Conservation (phyloP, 306 rosid species). For the Fragaria iinumae region DNA sequence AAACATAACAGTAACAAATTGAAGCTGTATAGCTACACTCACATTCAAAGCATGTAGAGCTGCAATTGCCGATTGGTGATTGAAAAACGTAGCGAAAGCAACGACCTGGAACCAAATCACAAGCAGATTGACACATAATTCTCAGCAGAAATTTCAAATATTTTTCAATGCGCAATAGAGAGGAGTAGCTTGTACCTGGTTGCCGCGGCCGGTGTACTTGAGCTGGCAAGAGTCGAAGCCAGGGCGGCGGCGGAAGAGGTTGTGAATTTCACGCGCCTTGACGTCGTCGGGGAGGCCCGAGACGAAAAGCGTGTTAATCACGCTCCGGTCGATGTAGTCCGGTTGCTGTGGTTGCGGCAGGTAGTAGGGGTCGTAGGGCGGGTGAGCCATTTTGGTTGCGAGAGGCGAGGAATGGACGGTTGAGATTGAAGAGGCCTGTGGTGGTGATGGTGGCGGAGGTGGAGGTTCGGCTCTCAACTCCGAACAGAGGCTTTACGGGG, state of each 20-base stretch:
- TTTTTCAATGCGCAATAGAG: not conserved
- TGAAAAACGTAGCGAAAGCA: slow-evolving; percentile 91
- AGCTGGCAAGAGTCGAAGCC: slow-evolving; percentile 97
- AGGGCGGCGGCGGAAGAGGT: slow-evolving; percentile 93
- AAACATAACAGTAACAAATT: not conserved
- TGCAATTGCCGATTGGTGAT: slow-evolving; percentile 79
- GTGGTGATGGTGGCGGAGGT: not conserved
- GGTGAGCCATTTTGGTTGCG: slow-evolving; percentile 59
- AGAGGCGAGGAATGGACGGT: not conserved
- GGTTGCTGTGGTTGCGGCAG: slow-evolving; percentile 45
- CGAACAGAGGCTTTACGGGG: not conserved
- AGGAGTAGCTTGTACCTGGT: slow-evolving; percentile 48
- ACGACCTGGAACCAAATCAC: slow-evolving; percentile 62
- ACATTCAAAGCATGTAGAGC: slow-evolving; percentile 80
- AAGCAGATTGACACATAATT: not conserved
- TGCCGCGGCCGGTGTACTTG: slow-evolving; percentile 96
- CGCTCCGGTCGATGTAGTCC: slow-evolving; percentile 45
- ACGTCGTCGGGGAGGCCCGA: slow-evolving; percentile 98
- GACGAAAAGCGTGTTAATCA: slow-evolving; percentile 84
- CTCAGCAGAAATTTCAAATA: slow-evolving; percentile 4
- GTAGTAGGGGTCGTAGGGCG: slow-evolving; percentile 65
- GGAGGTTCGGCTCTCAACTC: not conserved
- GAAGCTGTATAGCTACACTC: slow-evolving; percentile 27
- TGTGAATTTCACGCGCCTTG: slow-evolving; percentile 93
- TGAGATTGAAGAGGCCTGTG: not conserved